phyloP scores from a whole-genome alignment of 306 rosid species.

The Cucurbita ficifolia region DNA sequence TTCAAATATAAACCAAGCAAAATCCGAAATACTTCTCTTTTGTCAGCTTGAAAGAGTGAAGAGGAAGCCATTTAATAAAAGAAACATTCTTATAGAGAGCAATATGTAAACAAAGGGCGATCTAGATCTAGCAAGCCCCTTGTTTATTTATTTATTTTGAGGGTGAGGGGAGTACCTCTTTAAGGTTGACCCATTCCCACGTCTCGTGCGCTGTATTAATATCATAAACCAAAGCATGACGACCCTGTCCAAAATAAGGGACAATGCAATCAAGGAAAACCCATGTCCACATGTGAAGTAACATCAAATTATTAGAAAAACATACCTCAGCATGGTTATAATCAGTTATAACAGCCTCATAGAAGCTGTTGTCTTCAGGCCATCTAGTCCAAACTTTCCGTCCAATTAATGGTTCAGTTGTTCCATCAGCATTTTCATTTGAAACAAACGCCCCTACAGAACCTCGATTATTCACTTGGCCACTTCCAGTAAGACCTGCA shows the following conservation, averaged over 20 bases:
- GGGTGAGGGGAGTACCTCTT: conserved; percentile 40
- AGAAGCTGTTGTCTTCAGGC: conserved; percentile 91
- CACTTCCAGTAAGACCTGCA: conserved; percentile 33
- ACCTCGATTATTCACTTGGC: conserved; percentile 43
- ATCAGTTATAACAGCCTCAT: conserved; percentile 80
- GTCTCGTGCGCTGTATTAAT: conserved; percentile 58
- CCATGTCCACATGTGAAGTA: not conserved
- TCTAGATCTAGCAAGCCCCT: not conserved
- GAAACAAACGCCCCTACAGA: conserved; percentile 37
- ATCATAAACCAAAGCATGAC: conserved; percentile 86
- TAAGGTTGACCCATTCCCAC: conserved; percentile 96
- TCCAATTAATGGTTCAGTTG: conserved; percentile 53
- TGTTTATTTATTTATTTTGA: not conserved
- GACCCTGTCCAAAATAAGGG: conserved; percentile 38
- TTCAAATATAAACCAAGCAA: not conserved
- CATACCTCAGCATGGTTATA: conserved; percentile 54
- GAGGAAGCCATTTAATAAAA: not conserved
- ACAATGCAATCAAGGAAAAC: conserved; percentile 1
- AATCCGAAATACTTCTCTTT: not conserved
- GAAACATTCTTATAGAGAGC: not conserved
- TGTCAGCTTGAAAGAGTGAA: not conserved
- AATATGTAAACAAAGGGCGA: not conserved
- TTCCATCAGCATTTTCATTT: conserved; percentile 34
- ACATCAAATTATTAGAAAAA: not conserved
- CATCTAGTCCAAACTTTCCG: conserved; percentile 90